These are phyloP conservation scores for Tetrastigma voinierianum DNA, from an alignment of 164 flowering plant species.

Conservation along the genomic window DNA sequence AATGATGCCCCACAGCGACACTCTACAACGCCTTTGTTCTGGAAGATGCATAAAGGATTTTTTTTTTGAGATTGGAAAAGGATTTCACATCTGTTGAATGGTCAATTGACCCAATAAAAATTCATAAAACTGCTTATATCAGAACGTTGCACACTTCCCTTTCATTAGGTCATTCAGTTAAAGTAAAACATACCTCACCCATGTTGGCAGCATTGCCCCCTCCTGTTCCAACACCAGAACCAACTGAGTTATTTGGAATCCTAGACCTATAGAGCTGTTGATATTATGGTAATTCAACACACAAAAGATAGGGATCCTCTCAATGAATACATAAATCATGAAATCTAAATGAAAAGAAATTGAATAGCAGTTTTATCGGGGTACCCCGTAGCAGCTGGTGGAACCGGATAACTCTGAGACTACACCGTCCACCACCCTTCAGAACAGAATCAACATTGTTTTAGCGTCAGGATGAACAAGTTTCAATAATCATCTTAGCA, in stretches of 20 bases:
- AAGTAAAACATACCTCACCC: slow-evolving; percentile 21
- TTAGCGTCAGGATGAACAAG: not conserved
- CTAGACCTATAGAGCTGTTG: slow-evolving; percentile 31
- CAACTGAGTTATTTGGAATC: slow-evolving; percentile 29
- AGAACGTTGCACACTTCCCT: not conserved
- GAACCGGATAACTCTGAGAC: slow-evolving; percentile 41
- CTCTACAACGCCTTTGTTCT: too few relatives aligned
- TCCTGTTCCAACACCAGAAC: slow-evolving; percentile 36
- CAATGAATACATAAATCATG: slow-evolving; percentile 4
- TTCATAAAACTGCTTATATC: too few relatives aligned
- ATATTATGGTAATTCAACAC: slow-evolving; percentile 33
- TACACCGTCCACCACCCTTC: slow-evolving; percentile 38
- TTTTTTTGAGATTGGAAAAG: too few relatives aligned
- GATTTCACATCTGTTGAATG: too few relatives aligned
- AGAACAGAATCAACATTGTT: slow-evolving; percentile 4
- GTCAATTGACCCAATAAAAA: too few relatives aligned
- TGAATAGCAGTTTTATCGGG: slow-evolving; percentile 1
- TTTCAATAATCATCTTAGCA: too few relatives aligned
- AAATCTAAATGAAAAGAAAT: not conserved
- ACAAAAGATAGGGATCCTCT: not conserved
- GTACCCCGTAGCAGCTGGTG: slow-evolving; percentile 46
- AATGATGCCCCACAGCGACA: too few relatives aligned
- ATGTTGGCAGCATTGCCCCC: slow-evolving; percentile 35
- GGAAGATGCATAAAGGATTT: too few relatives aligned
- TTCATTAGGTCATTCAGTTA: not conserved